Evolutionary conservation across 2,329 filamentous ascomycete genomes (phyloP).

Genomic region (Colletotrichum euphorbiae): DNA sequence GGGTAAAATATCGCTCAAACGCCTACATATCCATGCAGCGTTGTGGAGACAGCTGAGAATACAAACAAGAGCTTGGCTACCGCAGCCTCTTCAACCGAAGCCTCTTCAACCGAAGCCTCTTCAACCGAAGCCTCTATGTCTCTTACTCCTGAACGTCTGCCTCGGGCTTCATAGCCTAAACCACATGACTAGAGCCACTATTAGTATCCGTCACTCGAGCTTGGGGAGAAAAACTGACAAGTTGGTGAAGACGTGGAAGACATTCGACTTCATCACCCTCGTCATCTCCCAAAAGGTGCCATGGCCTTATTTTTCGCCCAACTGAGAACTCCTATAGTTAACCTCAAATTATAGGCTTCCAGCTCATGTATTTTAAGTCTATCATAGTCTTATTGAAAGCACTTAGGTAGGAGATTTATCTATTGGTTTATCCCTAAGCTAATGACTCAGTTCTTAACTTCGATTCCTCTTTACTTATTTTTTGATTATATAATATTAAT

Average conservation of each 20-base stretch:
- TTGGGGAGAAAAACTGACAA: conserved; percentile 35
- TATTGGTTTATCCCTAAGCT: too few relatives aligned
- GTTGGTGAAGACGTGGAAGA: conserved; percentile 44
- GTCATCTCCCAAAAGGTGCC: conserved; percentile 45
- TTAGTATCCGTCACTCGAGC: neutral
- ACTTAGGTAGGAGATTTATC: too few relatives aligned
- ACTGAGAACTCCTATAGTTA: conserved; percentile 46
- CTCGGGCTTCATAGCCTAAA: neutral
- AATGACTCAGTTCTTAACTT: too few relatives aligned
- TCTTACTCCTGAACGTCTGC: neutral
- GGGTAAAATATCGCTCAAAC: neutral
- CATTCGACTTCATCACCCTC: conserved; percentile 46
- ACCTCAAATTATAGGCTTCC: conserved; percentile 42
- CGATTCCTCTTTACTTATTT: too few relatives aligned
- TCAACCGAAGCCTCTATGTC: too few relatives aligned
- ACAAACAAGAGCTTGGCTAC: too few relatives aligned
- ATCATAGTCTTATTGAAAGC: too few relatives aligned
- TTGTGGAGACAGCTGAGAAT: neutral
- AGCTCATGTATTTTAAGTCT: too few relatives aligned
- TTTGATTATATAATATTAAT: too few relatives aligned
- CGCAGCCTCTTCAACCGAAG: too few relatives aligned
- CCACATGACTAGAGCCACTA: neutral
- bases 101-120: too few relatives aligned
- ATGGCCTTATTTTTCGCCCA: conserved; percentile 46
- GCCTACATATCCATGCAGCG: neutral